Base-by-base conservation (phyloP, 345 rosid species). In the Raphanus sativus region DNA sequence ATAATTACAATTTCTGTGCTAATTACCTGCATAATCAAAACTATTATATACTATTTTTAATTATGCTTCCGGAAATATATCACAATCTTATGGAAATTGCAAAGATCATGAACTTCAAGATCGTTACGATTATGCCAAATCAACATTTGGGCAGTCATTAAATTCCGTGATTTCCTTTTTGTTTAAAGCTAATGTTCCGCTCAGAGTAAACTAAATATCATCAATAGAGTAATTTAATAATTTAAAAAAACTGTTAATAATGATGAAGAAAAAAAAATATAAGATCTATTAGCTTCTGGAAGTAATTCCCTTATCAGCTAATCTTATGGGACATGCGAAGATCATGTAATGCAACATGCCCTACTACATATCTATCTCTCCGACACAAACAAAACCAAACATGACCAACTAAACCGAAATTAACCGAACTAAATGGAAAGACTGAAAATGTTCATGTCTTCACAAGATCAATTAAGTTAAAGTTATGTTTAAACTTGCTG, bases 381-480 rank as follows among this genome's bases (percentile, higher is more conserved):
- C 30, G 34, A 17, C 2, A 68, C 38, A 4, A 29, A 52, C 4
- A 16, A 54, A 52, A 16, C 45, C 2, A 29, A 54, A 33, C 30
- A 56, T 56, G 28, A 8, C 13, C 45, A 69, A 16, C 3, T 3
- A 65, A 64, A 36, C 9, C 30, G 55, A 64, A 21, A 21, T 21
- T 21, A 0, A 21, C 21, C 21, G 21, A 65, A 5, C 21, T n/a
- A 24, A 65, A 40, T 40, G 15, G 9, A 2, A 52, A 52, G 30
- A 33, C 36, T 2, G 1, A 3, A 34, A 8, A 26, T 28, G 24
- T 21, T 59, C 63, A 62, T 80, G 67, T 38, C 16, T 77, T 70
- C 0, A 83, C 82, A 62, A 86, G 83, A 7, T 80, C 69, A 8
- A 66, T 62, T 38, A n/a, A n/a, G n/a, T n/a, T n/a, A n/a, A 88